These are phyloP conservation scores for Vaccinium macrocarpon DNA, from an alignment of 148 eudicot genomes.

Conservation along the genomic window DNA sequence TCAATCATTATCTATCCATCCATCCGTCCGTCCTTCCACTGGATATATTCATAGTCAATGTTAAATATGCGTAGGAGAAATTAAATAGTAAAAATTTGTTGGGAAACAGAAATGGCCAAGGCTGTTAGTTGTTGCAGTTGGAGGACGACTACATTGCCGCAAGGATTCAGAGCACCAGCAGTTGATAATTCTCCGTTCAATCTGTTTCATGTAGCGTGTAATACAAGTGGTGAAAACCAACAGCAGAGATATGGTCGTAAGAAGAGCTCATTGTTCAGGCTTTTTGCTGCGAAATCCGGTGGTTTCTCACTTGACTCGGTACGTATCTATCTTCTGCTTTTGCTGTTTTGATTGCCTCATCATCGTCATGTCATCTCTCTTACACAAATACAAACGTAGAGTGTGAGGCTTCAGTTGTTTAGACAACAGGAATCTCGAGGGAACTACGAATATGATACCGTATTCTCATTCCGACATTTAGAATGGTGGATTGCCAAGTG, in stretches of 20 bases:
- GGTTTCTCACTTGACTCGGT: conserved; percentile 59
- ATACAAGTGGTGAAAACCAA: background rate
- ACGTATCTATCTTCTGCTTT: conserved; percentile 1
- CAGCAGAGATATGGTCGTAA: background rate
- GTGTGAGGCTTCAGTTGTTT: background rate
- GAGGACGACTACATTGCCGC: background rate
- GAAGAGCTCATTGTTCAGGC: conserved; percentile 15
- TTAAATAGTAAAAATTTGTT: background rate
- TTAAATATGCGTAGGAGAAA: background rate
- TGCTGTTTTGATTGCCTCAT: background rate
- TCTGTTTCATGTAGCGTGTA: background rate
- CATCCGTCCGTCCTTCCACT: background rate
- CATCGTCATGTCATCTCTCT: background rate
- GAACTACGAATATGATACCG: background rate
- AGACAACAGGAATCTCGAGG: background rate
- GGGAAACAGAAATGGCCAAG: background rate
- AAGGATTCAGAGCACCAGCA: background rate
- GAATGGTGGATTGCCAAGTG: background rate
- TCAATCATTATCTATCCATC: background rate
- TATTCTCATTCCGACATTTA: background rate
- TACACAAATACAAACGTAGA: background rate
- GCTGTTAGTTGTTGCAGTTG: background rate
- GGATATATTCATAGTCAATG: background rate
- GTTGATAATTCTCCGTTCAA: background rate
- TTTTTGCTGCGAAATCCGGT: conserved; percentile 47